Evolutionary conservation across 2,329 filamentous ascomycete species (phyloP).

Genomic region (Colletotrichum costaricense): DNA sequence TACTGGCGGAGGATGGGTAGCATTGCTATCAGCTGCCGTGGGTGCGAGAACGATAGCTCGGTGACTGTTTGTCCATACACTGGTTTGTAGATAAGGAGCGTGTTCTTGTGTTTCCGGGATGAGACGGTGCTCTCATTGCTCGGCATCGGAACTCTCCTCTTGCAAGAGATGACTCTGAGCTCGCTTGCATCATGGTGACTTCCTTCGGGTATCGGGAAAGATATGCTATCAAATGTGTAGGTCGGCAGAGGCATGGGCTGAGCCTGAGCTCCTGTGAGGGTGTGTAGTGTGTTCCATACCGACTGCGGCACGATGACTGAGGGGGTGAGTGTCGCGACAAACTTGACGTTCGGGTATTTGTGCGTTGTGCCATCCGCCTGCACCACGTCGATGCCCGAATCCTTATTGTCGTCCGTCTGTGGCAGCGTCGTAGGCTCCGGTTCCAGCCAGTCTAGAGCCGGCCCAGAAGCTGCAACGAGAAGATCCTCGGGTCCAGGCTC

Average conservation of each 20-base stretch:
- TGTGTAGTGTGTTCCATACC: conserved; percentile 72
- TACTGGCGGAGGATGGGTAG: conserved; percentile 83
- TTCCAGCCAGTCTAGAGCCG: conserved; percentile 77
- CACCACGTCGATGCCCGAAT: conserved; percentile 64
- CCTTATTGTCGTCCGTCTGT: conserved; percentile 56
- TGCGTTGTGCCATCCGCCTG: conserved; percentile 56
- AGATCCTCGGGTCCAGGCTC: conserved; percentile 57
- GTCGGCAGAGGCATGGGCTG: conserved; percentile 53
- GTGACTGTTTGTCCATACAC: conserved; percentile 76
- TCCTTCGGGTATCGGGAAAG: conserved; percentile 65
- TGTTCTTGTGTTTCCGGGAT: conserved; percentile 63
- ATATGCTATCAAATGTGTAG: conserved; percentile 65
- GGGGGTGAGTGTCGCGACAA: conserved; percentile 80
- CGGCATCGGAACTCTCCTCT: conserved; percentile 58
- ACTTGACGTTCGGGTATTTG: conserved; percentile 77
- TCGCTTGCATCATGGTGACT: conserved; percentile 67
- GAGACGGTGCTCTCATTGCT: conserved; percentile 43
- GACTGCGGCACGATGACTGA: conserved; percentile 76
- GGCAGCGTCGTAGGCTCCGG: conserved; percentile 73
- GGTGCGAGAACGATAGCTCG: conserved; percentile 81
- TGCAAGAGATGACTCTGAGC: conserved; percentile 64
- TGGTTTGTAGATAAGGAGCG: conserved; percentile 76
- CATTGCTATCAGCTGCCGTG: conserved; percentile 78
- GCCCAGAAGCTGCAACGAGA: conserved; percentile 46
- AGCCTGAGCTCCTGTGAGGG: conserved; percentile 61